Conservation (phyloP, 2,329 filamentous ascomycete species). For the Ophiostoma pallidulum region DNA sequence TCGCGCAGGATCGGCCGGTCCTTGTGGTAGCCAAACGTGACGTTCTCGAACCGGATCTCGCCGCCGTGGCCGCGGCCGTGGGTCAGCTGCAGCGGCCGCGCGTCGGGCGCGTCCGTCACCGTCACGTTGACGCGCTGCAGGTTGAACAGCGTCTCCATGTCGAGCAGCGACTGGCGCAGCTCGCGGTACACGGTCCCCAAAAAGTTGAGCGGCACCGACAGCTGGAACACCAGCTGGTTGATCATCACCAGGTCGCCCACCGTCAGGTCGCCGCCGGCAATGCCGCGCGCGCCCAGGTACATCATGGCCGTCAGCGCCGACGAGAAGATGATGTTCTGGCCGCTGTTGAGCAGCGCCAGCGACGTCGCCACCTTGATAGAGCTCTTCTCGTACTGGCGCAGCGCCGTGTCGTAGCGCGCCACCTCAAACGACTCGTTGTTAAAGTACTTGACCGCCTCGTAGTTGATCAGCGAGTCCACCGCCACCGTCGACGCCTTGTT, state of each 20-base stretch:
- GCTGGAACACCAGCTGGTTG: constrained; percentile 96
- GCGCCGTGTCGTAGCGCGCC: constrained; percentile 75
- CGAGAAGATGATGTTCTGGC: constrained; percentile 96
- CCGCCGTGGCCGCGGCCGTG: constrained; percentile 49
- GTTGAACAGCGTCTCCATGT: constrained; percentile 98
- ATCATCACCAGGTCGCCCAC: constrained; percentile 98
- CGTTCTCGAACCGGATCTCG: constrained; percentile 89
- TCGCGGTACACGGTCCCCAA: constrained; percentile 96
- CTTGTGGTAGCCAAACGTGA: constrained; percentile 83
- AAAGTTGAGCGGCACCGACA: constrained; percentile 95
- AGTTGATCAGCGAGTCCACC: constrained; percentile 95
- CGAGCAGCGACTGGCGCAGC: constrained; percentile 82
- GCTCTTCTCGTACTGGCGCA: constrained; percentile 80
- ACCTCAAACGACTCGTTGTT: constrained; percentile 98
- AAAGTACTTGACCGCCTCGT: constrained; percentile 98
- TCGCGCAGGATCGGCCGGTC: constrained; percentile 82
- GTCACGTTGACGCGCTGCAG: constrained; percentile 91
- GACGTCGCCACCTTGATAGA: constrained; percentile 97
- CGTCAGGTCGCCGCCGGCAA: constrained; percentile 69
- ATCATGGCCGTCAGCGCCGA: constrained; percentile 93
- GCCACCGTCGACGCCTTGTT: constrained; percentile 92
- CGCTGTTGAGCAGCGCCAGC: constrained; percentile 82
- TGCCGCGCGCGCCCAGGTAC: constrained; percentile 88
- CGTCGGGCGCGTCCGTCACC: constrained; percentile 67
- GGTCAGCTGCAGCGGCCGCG: constrained; percentile 61